Evolutionary conservation across 805 yeast genomes (phyloP).

Genomic region (Brettanomyces anomalus): DNA sequence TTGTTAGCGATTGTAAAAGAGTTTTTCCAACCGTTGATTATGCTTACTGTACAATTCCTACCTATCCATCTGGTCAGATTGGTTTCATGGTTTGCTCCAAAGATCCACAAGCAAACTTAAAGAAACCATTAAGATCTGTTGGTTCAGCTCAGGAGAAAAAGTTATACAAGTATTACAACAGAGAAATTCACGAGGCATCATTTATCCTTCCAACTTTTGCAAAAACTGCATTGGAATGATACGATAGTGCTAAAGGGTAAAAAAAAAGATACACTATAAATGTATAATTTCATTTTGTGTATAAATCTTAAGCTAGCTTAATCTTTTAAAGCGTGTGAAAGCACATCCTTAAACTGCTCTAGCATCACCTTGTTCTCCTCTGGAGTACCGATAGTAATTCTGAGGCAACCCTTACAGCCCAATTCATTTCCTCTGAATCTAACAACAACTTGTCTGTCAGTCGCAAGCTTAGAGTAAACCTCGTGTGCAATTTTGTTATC

Average conservation of each 20-base stretch:
- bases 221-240: conserved; percentile 26
- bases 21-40: conserved; percentile 91
- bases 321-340: conserved; percentile 7
- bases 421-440: conserved; percentile 86
- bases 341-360: conserved; percentile 19
- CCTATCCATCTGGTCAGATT: conserved; percentile 94
- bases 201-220: conserved; percentile 94
- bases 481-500: conserved; percentile 56
- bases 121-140: conserved; percentile 59
- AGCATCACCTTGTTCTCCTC: conserved; percentile 61
- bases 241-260: no score
- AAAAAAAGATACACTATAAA: neutral
- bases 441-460: conserved; percentile 67
- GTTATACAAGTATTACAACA: conserved; percentile 74
- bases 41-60: conserved; percentile 88
- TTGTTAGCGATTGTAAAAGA: conserved; percentile 71
- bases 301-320: neutral
- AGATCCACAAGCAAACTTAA: conserved; percentile 55
- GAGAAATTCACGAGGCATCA: conserved; percentile 76
- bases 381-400: conserved; percentile 80
- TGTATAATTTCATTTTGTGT: neutral
- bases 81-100: conserved; percentile 97
- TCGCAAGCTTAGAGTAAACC: conserved; percentile 66
- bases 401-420: conserved; percentile 80
- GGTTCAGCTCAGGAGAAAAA: conserved; percentile 51